Base-by-base conservation (phyloP, 2,329 filamentous ascomycete species). In the Alternaria incomplexa region DNA sequence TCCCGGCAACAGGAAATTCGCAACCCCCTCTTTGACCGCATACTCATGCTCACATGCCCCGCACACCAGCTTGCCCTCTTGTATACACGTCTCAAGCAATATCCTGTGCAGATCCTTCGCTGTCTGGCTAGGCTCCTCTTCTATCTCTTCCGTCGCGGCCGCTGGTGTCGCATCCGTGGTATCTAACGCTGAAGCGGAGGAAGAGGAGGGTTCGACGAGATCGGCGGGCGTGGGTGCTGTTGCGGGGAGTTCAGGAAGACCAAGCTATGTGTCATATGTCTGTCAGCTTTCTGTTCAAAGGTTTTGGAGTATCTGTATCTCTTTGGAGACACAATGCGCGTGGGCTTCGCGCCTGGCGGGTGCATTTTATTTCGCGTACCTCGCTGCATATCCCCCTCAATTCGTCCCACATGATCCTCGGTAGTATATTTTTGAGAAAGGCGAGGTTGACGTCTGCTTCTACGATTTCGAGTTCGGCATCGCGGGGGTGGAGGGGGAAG, bases 11-110 rank as follows among this genome's bases (percentile, higher is more conserved):
- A 99, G 82, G 76, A 99, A 99, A 81, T 98, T 98, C 63, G 93
- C 93, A 79, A 98, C 97, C 6, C 96, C 96, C 82, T 99, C 95
- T 78, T 96, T 94, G 66, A 99, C 90, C 62, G 89, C 89, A 81
- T 98, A 99, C 83, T 97, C 93, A 78, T 98, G 95, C 51, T 92
- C 93, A 78, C 96, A 99, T 80, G 91, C 92, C 51, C 88, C 93
- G 79, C 96, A 99, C 6, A 94, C 91, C 68, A 99, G 85, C 81
- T 92, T 95, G 4, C 96, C 96, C 81, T 95, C 92, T 40, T 89
- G 87, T 63, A 99, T 92, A 74, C 93, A 91, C 63, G 96, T 99
- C 85, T 98, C 92, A 70, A 97, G 85, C 40, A 98, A 84, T 58
- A 97, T 80, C 22, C 88, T 87, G 80, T 98, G 94, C 74, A 97